Evolutionary conservation across 257 asterid genomes (phyloP), one percentile per base, ranked within the genome.

Genomic region (Plantago elongata): DNA sequence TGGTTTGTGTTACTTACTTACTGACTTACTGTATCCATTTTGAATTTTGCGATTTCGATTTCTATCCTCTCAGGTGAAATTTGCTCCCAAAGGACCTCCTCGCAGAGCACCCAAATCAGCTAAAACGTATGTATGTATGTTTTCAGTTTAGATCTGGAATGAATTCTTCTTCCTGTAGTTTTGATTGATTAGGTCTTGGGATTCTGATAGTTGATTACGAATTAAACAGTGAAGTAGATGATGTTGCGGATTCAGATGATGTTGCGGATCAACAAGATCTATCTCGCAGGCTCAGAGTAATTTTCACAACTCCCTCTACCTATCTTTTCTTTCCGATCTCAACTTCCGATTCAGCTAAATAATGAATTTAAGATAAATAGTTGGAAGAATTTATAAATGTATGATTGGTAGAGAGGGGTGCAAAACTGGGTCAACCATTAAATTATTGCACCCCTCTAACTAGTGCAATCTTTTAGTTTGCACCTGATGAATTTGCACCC

Each of bases 41-140:
- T 10, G 29, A 15, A 1, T 2, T 61, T 64, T 51, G 18, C 51
- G 1, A 8, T 45, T 42, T 56, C 5, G 5, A 9, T 43, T 64
- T 3, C 60, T 37, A 27, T 40, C 66, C 67, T 63, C 13, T 63
- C 77, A 87, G 94, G 69, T 73, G 45, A 83, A 43, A 65, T 87
- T 74, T 61, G 58, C 70, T 64, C 96, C 96, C 0, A 87, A 79
- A 75, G 68, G 14, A 47, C 88, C 87, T 16, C 75, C 82, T 59
- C 80, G 83, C 45, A 72, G 75, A 46, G 27, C 61, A 18, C 18
- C 55, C 64, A 58, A 13, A 38, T 38, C 66, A 55, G 16, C 64
- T 45, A 65, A 64, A 52, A 66, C 11, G 88, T 82, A 70, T 63
- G 11, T 30, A 34, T 66, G 44, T 59, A 1, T n/a, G n/a, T n/a